Conservation (phyloP, 2,329 filamentous ascomycete species). For the Cladophialophora bantiana region DNA sequence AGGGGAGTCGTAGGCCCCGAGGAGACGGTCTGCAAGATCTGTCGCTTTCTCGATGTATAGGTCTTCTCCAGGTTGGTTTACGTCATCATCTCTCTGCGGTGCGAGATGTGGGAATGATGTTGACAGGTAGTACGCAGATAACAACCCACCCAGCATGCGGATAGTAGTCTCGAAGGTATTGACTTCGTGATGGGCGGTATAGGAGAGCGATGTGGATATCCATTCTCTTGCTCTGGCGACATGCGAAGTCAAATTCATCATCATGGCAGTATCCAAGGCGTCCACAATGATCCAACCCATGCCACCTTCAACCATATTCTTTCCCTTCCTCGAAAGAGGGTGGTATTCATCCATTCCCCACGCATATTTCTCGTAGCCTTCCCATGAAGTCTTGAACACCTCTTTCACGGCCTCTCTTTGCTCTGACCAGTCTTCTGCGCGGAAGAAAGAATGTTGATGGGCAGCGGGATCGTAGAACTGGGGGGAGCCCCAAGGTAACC, state of each 20-base stretch:
- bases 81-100: conserved; percentile 73
- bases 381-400: conserved; percentile 90
- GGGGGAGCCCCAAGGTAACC: conserved; percentile 50
- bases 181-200: conserved; percentile 85
- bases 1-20: conserved; percentile 84
- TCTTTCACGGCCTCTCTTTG: conserved; percentile 83
- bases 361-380: conserved; percentile 87
- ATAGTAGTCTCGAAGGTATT: conserved; percentile 99
- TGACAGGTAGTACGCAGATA: conserved; percentile 95
- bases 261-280: conserved; percentile 91
- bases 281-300: conserved; percentile 99
- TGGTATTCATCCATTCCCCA: conserved; percentile 96
- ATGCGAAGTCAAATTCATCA: conserved; percentile 94
- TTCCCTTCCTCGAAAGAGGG: conserved; percentile 78
- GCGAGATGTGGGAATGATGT: conserved; percentile 81
- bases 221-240: conserved; percentile 86
- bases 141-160: conserved; percentile 90
- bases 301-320: conserved; percentile 84
- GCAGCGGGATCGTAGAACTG: conserved; percentile 29
- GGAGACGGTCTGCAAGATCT: conserved; percentile 84
- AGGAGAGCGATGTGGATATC: conserved; percentile 80
- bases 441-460: conserved; percentile 28
- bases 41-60: conserved; percentile 95
- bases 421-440: conserved; percentile 71
- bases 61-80: conserved; percentile 79